phyloP scores from a whole-genome alignment of 2,329 filamentous ascomycete genomes.

The Plectosphaerella cucumerina region DNA sequence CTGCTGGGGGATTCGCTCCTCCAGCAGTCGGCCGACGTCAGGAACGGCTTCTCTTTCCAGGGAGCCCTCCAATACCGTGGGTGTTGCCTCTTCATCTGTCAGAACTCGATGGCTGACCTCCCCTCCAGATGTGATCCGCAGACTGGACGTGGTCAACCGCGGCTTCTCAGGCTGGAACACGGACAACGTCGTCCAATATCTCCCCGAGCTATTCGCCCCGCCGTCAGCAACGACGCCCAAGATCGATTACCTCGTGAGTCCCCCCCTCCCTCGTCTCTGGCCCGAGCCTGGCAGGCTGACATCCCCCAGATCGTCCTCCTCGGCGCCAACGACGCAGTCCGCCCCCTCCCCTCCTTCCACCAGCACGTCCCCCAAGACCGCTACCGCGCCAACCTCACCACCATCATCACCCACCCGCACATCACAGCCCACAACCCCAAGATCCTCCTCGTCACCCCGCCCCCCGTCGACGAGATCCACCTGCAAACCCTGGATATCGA shows the following conservation, averaged over 20 bases:
- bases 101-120: slow-evolving; percentile 4
- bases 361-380: slow-evolving; percentile 77
- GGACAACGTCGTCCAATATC: slow-evolving; percentile 62
- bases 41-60: slow-evolving; percentile 69
- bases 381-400: slow-evolving; percentile 68
- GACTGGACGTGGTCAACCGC: slow-evolving; percentile 82
- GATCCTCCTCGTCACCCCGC: slow-evolving; percentile 76
- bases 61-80: slow-evolving; percentile 66
- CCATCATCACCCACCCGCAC: slow-evolving; percentile 68
- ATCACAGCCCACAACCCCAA: slow-evolving; percentile 67
- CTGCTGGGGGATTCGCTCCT: slow-evolving; percentile 91
- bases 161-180: slow-evolving; percentile 88
- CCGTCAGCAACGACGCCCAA: slow-evolving; percentile 51
- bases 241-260: slow-evolving; percentile 62
- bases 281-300: slow-evolving; percentile 10
- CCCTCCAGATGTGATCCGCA: slow-evolving; percentile 63
- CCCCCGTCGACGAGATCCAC: slow-evolving; percentile 76
- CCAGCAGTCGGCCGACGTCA: slow-evolving; percentile 58
- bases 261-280: background rate
- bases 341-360: slow-evolving; percentile 55
- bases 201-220: slow-evolving; percentile 69
- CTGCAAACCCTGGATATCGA: slow-evolving; percentile 42
- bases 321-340: slow-evolving; percentile 84
- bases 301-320: slow-evolving; percentile 62
- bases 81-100: slow-evolving; percentile 19